Conservation (phyloP, 2,329 filamentous ascomycete genomes). For the Cladophialophora bantiana region DNA sequence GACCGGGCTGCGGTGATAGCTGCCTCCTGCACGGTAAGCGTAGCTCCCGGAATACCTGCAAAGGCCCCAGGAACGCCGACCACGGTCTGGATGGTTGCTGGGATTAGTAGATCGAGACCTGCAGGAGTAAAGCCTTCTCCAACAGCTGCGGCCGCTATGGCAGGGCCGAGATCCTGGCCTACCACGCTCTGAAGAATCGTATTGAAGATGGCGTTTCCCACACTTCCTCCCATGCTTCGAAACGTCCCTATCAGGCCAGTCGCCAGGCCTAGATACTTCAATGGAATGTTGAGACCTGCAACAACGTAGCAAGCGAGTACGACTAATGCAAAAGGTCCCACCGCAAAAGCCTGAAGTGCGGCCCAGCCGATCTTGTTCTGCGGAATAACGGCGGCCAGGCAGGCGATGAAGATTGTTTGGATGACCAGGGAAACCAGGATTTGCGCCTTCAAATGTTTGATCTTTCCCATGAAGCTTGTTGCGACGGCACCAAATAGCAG, state of each 20-base stretch:
- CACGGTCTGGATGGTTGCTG: conserved; percentile 45
- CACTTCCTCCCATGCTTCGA: conserved; percentile 30
- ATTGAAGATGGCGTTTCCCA: conserved; percentile 40
- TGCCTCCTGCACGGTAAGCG: conserved; percentile 44
- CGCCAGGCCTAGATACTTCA: conserved; percentile 17
- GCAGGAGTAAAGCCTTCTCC: conserved; percentile 48
- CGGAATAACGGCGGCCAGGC: conserved; percentile 15
- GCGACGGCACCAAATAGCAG: conserved; percentile 13
- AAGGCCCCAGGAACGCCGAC: conserved; percentile 37
- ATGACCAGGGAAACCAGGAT: conserved; percentile 30
- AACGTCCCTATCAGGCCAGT: conserved; percentile 26
- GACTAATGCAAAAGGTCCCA: conserved; percentile 9
- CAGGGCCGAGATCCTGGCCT: not conserved
- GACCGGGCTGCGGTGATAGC: conserved; percentile 47
- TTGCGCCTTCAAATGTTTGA: conserved; percentile 15
- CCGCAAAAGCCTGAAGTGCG: conserved; percentile 35
- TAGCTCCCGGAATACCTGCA: conserved; percentile 46
- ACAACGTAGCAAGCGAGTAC: conserved; percentile 6
- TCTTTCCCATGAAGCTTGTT: conserved; percentile 18
- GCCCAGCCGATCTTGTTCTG: conserved; percentile 31
- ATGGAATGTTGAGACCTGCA: conserved; percentile 18
- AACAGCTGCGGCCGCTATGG: conserved; percentile 43
- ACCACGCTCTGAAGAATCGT: conserved; percentile 34
- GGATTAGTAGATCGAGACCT: conserved; percentile 46
- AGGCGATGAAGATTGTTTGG: conserved; percentile 39